phyloP scores from a whole-genome alignment of 2,329 filamentous ascomycete genomes.

The Fusarium pseudoanthophilum region DNA sequence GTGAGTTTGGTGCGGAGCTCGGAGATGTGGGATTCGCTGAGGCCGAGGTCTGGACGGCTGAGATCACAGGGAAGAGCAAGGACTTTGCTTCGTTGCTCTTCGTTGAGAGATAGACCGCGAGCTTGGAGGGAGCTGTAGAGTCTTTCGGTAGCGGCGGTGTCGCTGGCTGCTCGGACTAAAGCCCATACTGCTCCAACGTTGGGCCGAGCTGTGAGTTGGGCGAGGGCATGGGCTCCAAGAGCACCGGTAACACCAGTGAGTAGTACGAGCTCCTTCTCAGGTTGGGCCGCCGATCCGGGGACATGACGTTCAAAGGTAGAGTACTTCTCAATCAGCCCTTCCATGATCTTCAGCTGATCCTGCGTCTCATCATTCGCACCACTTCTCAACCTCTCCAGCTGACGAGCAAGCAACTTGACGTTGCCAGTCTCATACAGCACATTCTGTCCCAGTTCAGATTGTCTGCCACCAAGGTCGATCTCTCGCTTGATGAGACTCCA shows the following conservation, averaged over 20 bases:
- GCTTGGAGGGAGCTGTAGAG: conserved; percentile 20
- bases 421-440: conserved; percentile 66
- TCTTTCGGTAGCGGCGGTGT: conserved; percentile 9
- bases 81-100: conserved; percentile 41
- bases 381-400: conserved; percentile 41
- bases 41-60: conserved; percentile 27
- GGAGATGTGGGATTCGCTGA: conserved; percentile 40
- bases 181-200: conserved; percentile 63
- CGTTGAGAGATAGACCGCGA: conserved; percentile 11
- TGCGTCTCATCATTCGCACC: conserved; percentile 16
- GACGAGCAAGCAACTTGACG: conserved; percentile 24
- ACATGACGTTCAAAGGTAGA: conserved; percentile 46
- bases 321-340: conserved; percentile 51
- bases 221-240: conserved; percentile 67
- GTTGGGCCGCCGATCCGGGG: conserved; percentile 31
- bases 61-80: conserved; percentile 36
- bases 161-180: conserved; percentile 29
- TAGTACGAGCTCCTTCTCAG: conserved; percentile 51
- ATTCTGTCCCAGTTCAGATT: conserved; percentile 60
- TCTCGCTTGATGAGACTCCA: conserved; percentile 62
- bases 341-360: conserved; percentile 49
- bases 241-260: conserved; percentile 72
- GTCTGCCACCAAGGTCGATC: conserved; percentile 58
- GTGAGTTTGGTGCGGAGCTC: conserved; percentile 50
- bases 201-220: conserved; percentile 66